Conservation (phyloP, 2,329 filamentous ascomycete species). For the Coniella lustricola region DNA sequence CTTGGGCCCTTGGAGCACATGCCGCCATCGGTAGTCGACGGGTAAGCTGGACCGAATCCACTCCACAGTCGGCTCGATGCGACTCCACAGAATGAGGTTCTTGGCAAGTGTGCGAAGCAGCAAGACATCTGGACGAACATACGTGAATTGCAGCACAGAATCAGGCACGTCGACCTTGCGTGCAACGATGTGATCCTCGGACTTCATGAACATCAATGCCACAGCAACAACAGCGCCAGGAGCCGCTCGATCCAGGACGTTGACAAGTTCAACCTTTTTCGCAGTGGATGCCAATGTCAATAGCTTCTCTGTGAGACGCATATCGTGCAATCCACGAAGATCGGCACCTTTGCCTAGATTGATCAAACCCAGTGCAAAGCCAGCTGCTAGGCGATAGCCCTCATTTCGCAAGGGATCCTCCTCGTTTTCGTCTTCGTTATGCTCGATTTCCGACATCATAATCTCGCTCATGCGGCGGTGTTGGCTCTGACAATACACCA, state of each 20-base stretch:
- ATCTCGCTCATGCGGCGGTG: conserved; percentile 98
- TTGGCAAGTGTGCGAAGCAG: conserved; percentile 82
- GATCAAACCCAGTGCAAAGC: conserved; percentile 88
- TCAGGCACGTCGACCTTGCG: conserved; percentile 90
- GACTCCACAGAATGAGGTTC: conserved; percentile 88
- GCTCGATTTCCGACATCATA: conserved; percentile 95
- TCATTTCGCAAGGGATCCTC: conserved; percentile 83
- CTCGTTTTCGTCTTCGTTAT: conserved; percentile 73
- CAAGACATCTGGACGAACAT: conserved; percentile 87
- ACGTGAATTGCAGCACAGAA: conserved; percentile 86
- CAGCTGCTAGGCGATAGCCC: conserved; percentile 91
- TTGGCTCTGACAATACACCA: conserved; percentile 90
- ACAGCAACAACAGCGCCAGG: conserved; percentile 89
- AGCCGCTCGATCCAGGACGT: conserved; percentile 86
- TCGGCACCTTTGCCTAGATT: conserved; percentile 89
- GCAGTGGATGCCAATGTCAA: conserved; percentile 78
- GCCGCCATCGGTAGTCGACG: conserved; percentile 54
- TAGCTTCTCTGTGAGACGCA: conserved; percentile 84
- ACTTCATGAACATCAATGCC: conserved; percentile 94
- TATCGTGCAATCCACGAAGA: conserved; percentile 82
- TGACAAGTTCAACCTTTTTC: conserved; percentile 86
- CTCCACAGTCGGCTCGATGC: conserved; percentile 62
- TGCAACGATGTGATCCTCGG: conserved; percentile 78
- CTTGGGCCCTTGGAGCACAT: conserved; percentile 51
- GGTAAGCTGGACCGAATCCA: conserved; percentile 78